Percentiles rank a stretch among this genome's conserved stretches.
phyloP scores from a whole-genome alignment of 73 alveolate species.

The Halteria grandinella region DNA sequence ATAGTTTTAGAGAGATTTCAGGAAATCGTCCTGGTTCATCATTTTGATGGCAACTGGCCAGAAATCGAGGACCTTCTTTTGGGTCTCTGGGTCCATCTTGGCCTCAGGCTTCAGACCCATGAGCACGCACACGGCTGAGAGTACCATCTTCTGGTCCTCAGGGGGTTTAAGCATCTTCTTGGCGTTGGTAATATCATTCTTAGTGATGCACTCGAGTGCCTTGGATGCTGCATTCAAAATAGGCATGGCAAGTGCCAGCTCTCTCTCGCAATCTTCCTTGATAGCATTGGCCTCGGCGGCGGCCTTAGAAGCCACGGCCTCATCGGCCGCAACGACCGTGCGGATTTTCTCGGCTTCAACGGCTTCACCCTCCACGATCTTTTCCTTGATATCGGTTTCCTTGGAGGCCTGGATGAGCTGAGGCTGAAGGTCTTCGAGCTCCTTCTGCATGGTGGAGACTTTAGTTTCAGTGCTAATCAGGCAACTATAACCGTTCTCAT shows the following conservation, averaged over 20 bases:
- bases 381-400: slow-evolving; percentile 97
- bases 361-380: slow-evolving; percentile 92
- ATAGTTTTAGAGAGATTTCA: slow-evolving; percentile 68
- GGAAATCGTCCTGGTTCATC: slow-evolving; percentile 84
- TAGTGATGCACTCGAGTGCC: slow-evolving; percentile 76
- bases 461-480: slow-evolving; percentile 95
- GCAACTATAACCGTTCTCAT: slow-evolving; percentile 92
- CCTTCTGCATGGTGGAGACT: slow-evolving; percentile 96
- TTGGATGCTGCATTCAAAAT: slow-evolving; percentile 75
- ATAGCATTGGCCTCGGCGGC: slow-evolving; percentile 93
- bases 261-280: slow-evolving; percentile 93
- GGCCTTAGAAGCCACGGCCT: slow-evolving; percentile 89
- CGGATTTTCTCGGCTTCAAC: slow-evolving; percentile 97
- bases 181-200: slow-evolving; percentile 71
- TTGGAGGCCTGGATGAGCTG: slow-evolving; percentile 91
- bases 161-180: slow-evolving; percentile 81
- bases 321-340: slow-evolving; percentile 89
- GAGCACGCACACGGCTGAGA: slow-evolving; percentile 92
- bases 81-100: slow-evolving; percentile 77
- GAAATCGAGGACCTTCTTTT: slow-evolving; percentile 79
- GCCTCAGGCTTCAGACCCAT: slow-evolving; percentile 83
- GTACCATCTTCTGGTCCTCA: slow-evolving; percentile 81
- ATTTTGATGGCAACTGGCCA: slow-evolving; percentile 86
- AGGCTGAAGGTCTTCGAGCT: slow-evolving; percentile 96
- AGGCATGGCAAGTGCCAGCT: slow-evolving; percentile 93